Base-by-base conservation (phyloP, 768 basidiomycete species). In the Calocera viscosa region DNA sequence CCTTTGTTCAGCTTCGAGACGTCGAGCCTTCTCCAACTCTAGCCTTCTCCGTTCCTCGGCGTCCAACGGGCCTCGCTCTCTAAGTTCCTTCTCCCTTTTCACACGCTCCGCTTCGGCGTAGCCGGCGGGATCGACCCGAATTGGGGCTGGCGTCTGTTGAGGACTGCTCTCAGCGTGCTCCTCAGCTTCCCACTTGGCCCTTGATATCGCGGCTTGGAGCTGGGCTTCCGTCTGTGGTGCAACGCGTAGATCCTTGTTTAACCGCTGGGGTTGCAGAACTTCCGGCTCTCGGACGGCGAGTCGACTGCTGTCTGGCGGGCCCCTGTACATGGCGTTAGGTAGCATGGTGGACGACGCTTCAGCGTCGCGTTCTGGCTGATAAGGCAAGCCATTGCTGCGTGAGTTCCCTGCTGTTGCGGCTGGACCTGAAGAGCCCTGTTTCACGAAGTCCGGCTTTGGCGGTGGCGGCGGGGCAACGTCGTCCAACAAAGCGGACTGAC, bases 211-310 rank as follows among this genome's bases (percentile, higher is more conserved):
- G 26, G 53, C 53, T 32, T 60, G 53, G 14, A 60, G 53, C 19
- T 60, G 53, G 30, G 53, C 53, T 60, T 60, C 53, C 24, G 53
- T 60, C 26, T 60, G 53, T 11, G 53, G 53, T 26, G 14, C 53
- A 26, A 47, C 43, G 24, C 26, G 53, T 10, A 22, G 26, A 10
- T 16, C 30, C 7, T 60, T 16, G 24, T 32, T 32, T 8, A 19
- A 16, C 12, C 8, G 8, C 14, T 26, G 53, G 7, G 24, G 19
- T 60, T 16, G 30, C 14, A 26, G 53, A 26, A 19, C 30, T 32
- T 60, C 14, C 14, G 53, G 16, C 30, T 2, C 14, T 12, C 14
- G 53, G 19, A 10, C 30, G 53, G 3, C 53, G 8, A 28, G 26
- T 10, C 14, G 30, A 19, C 14, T 26, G 26, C 30, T 19, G 14